Percentiles rank a stretch among this genome's conserved stretches.
Evolutionary conservation across 2,329 filamentous ascomycete species (phyloP).

Genomic region (Phialophora macrospora): DNA sequence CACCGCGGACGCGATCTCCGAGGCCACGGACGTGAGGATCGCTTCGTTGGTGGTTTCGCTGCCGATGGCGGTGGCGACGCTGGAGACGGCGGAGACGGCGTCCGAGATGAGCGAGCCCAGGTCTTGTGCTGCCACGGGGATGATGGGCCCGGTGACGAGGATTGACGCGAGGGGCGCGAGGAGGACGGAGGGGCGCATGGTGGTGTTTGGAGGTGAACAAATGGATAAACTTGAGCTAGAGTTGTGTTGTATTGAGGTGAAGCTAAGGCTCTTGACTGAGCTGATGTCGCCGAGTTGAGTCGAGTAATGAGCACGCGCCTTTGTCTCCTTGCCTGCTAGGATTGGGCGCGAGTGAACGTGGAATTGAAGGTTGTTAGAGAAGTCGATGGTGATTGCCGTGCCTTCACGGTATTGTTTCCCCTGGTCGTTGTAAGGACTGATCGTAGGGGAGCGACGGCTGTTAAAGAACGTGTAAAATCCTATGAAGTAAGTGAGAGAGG

Average conservation of each 20-base stretch:
- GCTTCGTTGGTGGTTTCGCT: constrained; percentile 24
- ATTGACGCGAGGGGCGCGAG: constrained; percentile 22
- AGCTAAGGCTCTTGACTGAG: not conserved
- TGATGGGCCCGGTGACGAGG: constrained; percentile 6
- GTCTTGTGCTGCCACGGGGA: constrained; percentile 13
- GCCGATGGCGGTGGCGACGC: constrained; percentile 24
- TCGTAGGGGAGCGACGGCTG: not conserved
- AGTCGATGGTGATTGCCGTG: not conserved
- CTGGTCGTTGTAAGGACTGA: not conserved
- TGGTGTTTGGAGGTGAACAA: not conserved
- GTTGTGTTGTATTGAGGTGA: not conserved
- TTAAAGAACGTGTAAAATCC: not conserved
- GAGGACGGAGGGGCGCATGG: constrained; percentile 15
- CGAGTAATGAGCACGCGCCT: not conserved
- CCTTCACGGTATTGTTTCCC: not conserved
- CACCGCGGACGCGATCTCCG: constrained; percentile 20
- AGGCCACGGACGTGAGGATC: constrained; percentile 24
- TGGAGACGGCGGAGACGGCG: constrained; percentile 24
- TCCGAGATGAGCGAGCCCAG: constrained; percentile 16
- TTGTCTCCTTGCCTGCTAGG: not conserved
- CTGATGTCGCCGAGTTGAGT: not conserved
- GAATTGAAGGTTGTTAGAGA: not conserved
- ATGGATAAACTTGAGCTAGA: too few relatives aligned
- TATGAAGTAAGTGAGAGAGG: not conserved
- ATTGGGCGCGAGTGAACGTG: not conserved